phyloP scores from a whole-genome alignment of 2,329 filamentous ascomycete species.

The Arthrobotrys sphaeroides region DNA sequence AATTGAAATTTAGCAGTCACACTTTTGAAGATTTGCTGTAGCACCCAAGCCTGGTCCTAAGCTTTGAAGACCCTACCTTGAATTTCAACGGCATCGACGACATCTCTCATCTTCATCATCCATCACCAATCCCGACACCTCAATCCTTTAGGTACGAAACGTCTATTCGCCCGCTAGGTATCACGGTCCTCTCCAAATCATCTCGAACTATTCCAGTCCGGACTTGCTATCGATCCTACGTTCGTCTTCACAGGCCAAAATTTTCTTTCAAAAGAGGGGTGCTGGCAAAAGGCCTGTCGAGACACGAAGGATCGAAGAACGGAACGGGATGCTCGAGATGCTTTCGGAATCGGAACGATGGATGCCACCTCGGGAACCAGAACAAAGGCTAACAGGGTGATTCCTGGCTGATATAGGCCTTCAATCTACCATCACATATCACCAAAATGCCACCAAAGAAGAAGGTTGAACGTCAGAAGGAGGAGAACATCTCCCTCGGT shows the following conservation, averaged over 20 bases:
- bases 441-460: conserved; percentile 87
- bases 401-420: conserved; percentile 35
- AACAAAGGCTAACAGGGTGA: conserved; percentile 42
- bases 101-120: conserved; percentile 44
- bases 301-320: conserved; percentile 19
- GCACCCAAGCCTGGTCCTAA: conserved; percentile 9
- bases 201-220: conserved; percentile 22
- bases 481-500: conserved; percentile 98
- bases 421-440: conserved; percentile 38
- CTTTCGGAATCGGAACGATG: conserved; percentile 1
- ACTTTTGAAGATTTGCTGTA: conserved; percentile 52
- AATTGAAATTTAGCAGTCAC: conserved; percentile 52
- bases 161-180: background rate
- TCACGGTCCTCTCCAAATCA: background rate
- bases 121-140: conserved; percentile 43
- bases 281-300: conserved; percentile 14
- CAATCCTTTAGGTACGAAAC: conserved; percentile 49
- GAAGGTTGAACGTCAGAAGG: conserved; percentile 75
- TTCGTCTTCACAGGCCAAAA: conserved; percentile 10
- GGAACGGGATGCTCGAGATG: conserved; percentile 18
- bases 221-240: conserved; percentile 5
- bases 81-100: conserved; percentile 44
- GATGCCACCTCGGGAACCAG: background rate
- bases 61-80: conserved; percentile 44
- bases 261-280: conserved; percentile 21